Evolutionary conservation across 169 alveolate species (phyloP).

Genomic region (Plasmodium falciparum): DNA sequence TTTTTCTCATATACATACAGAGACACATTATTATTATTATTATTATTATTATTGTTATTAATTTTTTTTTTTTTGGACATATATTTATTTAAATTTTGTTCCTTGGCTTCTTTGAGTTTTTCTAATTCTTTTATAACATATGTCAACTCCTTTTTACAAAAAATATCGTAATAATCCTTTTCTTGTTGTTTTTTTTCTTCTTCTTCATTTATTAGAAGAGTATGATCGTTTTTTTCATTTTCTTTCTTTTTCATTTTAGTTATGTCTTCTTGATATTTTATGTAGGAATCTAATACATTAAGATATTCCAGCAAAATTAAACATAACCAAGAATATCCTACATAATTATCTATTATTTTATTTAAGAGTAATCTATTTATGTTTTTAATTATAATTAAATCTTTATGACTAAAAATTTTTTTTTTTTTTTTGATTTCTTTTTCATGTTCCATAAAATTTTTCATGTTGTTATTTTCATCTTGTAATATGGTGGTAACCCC

Average conservation of each 20-base stretch:
- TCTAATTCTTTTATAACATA: slow-evolving; percentile 18
- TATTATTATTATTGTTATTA: not conserved
- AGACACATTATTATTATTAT: not conserved
- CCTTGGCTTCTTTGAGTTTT: not conserved
- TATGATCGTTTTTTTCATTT: slow-evolving; percentile 1
- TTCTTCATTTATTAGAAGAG: not conserved
- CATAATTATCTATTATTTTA: slow-evolving; percentile 84
- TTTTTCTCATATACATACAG: not conserved
- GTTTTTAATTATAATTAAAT: slow-evolving; percentile 77
- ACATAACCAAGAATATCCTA: slow-evolving; percentile 87
- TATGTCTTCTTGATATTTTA: not conserved
- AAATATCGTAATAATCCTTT: not conserved
- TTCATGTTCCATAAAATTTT: too few species aligned
- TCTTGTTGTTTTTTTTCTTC: slow-evolving; percentile 10
- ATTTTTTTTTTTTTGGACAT: too few species aligned
- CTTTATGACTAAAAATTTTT: slow-evolving; percentile 46
- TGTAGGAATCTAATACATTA: slow-evolving; percentile 18
- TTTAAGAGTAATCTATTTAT: slow-evolving; percentile 82
- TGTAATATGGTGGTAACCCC: not conserved
- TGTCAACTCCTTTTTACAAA: slow-evolving; percentile 1
- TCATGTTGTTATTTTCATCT: slow-evolving; percentile 11
- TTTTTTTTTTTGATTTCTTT: too few species aligned
- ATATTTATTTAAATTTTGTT: too few species aligned
- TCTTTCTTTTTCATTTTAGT: not conserved
- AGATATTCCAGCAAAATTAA: slow-evolving; percentile 73